Evolutionary conservation across 2,329 filamentous ascomycete species (phyloP).

Genomic region (Nemania serpens): DNA sequence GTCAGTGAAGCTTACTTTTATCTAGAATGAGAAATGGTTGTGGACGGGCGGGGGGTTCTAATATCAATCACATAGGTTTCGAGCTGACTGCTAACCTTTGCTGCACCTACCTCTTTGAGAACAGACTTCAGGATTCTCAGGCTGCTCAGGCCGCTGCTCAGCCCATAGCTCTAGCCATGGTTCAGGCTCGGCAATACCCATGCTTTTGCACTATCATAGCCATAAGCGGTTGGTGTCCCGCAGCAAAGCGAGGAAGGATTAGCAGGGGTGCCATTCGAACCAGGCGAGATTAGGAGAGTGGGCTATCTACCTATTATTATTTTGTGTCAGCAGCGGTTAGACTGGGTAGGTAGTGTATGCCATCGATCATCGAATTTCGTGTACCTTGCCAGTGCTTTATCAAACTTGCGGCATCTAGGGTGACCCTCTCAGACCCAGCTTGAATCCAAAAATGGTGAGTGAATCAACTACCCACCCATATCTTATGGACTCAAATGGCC

Average conservation of each 20-base stretch:
- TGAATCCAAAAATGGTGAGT: not conserved
- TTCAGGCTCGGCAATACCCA: not conserved
- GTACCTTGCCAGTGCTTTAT: no score
- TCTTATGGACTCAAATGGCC: not conserved
- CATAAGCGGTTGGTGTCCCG: not conserved
- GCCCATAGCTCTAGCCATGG: no score
- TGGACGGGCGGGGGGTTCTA: not conserved
- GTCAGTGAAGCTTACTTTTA: not conserved
- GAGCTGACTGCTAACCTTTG: not conserved
- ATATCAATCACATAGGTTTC: not conserved
- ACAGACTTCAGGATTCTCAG: no score
- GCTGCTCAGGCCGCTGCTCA: no score
- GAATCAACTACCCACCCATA: not conserved
- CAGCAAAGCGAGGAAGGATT: not conserved
- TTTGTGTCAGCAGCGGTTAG: not conserved
- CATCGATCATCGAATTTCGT: no score
- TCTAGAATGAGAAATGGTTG: no score
- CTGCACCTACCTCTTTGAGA: not conserved
- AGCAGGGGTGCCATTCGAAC: not conserved
- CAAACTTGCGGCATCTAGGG: no score
- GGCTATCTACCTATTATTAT: no score
- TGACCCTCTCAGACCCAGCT: no score
- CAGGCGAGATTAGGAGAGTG: no score
- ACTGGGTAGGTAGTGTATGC: no score
- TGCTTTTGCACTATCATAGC: not conserved